Base-by-base conservation (phyloP, 495 filamentous ascomycete species). In the Aspergillus mulundensis region DNA sequence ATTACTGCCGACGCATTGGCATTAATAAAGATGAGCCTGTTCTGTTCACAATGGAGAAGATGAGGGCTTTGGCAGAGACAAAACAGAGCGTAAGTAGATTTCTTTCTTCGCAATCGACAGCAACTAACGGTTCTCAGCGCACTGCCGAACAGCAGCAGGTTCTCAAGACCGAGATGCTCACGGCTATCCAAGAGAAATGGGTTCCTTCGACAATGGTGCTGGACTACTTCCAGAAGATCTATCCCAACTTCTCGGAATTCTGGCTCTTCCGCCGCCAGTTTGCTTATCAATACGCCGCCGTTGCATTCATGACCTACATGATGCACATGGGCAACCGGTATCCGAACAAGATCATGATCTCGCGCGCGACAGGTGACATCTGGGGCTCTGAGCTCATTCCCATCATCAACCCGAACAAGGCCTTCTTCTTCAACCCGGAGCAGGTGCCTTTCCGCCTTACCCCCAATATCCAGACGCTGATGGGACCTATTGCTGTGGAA, bases 241-340 rank as follows among this genome's bases (percentile, higher is more conserved):
- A 93, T 71, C 89, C 94, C 51, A 88, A 89, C 42, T 97, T 87
- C 66, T 80, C 88, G 21, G 92, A 96, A 63, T 96, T 97, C 80
- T 97, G 92, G 89, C 84, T 97, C 38, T 99, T 99, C 87, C 86
- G 93, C 41, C 85, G 91, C 46, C 91, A 95, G 54, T 97, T 97
- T 70, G 86, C 89, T 25, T 97, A 97, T 73, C 94, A 97, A 72
- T 85, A 96, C 46, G 91, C 94, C n/a, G 86, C 91, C 2, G 81
- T 97, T 53, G 96, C 92, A 12, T 99, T 97, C 77, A 95, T 99
- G 88, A 99, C 95, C 34, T 97, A 96, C 67, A 87, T 95, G 57
- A 88, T 99, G 75, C 90, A 90, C 76, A 97, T 97, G 81, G 87
- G 88, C 69, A 87, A 87, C 63, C 89, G 95, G 53, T 97, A 90